phyloP scores from a whole-genome alignment of 2,329 filamentous ascomycete genomes.

The Ascocoryne sarcoides region DNA sequence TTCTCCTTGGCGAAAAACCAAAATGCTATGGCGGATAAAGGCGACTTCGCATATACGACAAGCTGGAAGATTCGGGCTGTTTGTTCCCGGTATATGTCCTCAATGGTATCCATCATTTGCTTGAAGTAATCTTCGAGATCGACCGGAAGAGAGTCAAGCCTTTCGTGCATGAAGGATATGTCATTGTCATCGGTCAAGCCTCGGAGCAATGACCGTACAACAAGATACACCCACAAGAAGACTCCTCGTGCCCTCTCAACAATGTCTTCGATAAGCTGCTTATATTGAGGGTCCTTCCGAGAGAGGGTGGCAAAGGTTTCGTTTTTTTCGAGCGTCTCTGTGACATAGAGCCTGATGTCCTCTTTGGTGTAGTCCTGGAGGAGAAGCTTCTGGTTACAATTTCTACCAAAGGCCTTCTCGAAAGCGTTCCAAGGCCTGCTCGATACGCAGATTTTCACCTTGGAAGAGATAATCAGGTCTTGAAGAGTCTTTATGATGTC shows the following conservation, averaged over 20 bases:
- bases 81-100: not conserved
- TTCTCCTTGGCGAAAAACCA: not conserved
- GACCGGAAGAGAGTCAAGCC: not conserved
- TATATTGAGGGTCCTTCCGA: not conserved
- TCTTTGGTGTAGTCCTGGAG: constrained; percentile 20
- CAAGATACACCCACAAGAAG: not conserved
- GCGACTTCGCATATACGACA: not conserved
- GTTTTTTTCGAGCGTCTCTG: not conserved
- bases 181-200: not conserved
- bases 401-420: constrained; percentile 4
- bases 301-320: not conserved
- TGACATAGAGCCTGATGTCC: constrained; percentile 7
- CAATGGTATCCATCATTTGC: not conserved
- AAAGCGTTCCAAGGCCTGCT: constrained; percentile 12
- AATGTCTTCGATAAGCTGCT: not conserved
- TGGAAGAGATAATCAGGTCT: not conserved
- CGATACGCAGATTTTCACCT: constrained; percentile 13
- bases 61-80: not conserved
- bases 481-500: constrained; percentile 4
- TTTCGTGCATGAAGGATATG: not conserved
- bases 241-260: not conserved
- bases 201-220: not conserved
- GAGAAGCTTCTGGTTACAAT: constrained; percentile 11
- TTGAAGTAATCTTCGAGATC: constrained; percentile 1
- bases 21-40: not conserved